phyloP scores from a whole-genome alignment of 305 asterid genomes.

The Fraxinus nigra region DNA sequence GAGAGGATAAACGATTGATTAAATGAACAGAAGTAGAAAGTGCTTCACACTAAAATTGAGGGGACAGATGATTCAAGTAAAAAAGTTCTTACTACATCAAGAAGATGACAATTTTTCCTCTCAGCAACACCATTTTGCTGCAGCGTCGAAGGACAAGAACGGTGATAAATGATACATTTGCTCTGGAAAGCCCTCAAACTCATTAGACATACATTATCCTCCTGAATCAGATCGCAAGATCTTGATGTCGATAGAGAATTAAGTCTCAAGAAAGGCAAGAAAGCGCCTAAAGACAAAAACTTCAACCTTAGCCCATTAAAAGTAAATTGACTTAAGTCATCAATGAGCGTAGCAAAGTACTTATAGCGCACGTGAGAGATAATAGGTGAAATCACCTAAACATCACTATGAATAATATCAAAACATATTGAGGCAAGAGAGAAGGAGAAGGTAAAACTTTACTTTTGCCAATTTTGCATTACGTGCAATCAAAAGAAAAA shows the following conservation, averaged over 20 bases:
- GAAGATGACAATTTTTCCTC: not conserved
- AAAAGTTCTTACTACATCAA: not conserved
- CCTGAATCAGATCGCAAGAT: not conserved
- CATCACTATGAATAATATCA: not conserved
- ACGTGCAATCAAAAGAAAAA: too few relatives aligned
- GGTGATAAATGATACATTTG: too few relatives aligned
- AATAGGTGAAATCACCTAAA: not conserved
- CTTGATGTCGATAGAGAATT: not conserved
- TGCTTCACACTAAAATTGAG: not conserved
- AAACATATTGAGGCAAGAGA: not conserved
- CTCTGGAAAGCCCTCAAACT: not conserved
- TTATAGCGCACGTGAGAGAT: not conserved
- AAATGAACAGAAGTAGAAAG: too few relatives aligned
- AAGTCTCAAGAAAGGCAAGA: not conserved
- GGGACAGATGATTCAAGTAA: not conserved
- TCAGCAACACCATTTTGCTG: not conserved
- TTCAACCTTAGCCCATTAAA: not conserved
- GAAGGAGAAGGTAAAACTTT: too few relatives aligned
- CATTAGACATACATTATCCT: not conserved
- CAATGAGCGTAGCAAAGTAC: not conserved
- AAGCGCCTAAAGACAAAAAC: not conserved
- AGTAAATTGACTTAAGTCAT: not conserved
- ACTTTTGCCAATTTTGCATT: too few relatives aligned
- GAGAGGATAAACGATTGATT: not conserved
- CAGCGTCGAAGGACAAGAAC: not conserved